Conservation (phyloP, 2,329 filamentous ascomycete species). For the Botrytis pseudocinerea region DNA sequence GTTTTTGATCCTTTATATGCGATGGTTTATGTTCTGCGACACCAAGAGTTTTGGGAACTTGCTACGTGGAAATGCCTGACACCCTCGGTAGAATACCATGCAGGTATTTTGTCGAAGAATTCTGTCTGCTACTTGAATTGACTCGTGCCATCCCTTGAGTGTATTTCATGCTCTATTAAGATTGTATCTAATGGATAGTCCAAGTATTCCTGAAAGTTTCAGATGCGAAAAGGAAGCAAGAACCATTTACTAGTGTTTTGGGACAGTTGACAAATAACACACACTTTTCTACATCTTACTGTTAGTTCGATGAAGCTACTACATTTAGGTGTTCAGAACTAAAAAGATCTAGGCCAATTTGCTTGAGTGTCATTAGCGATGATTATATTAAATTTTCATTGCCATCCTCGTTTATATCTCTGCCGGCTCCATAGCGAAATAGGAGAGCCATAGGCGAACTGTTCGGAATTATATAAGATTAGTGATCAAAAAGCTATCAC, state of each 20-base stretch:
- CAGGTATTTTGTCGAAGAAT: neutral
- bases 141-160: neutral
- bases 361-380: neutral
- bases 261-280: neutral
- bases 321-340: neutral
- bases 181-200: neutral
- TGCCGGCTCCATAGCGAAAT: neutral
- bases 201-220: neutral
- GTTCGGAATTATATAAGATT: constrained; percentile 38
- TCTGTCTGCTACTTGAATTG: neutral
- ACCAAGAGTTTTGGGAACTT: neutral
- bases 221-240: neutral
- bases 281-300: neutral
- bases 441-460: neutral
- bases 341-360: neutral
- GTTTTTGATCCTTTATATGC: neutral
- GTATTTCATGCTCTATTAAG: neutral
- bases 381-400: neutral
- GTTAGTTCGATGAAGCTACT: neutral
- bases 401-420: neutral
- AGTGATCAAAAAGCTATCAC: neutral
- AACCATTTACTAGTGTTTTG: neutral
- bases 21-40: neutral
- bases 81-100: neutral
- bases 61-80: neutral